Conservation (phyloP, 768 basidiomycete species). For the Phylloporus rhodoxanthus region DNA sequence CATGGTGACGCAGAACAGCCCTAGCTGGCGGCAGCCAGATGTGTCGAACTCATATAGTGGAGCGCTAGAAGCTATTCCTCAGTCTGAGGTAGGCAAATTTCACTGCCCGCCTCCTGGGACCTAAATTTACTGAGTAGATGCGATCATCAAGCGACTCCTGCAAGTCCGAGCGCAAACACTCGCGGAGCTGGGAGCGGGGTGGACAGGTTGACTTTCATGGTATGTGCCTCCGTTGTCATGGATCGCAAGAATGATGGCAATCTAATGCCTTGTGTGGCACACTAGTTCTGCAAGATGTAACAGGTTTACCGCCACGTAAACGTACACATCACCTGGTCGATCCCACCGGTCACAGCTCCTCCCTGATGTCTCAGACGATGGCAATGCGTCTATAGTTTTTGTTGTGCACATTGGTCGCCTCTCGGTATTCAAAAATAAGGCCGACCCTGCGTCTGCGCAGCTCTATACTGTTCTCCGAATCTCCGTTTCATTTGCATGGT, state of each 20-base stretch:
- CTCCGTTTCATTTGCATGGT: constrained; percentile 16
- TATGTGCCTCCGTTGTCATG: constrained; percentile 14
- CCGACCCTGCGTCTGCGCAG: constrained; percentile 12
- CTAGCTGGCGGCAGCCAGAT: constrained; percentile 32
- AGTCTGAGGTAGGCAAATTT: constrained; percentile 29
- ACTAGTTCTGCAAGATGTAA: constrained; percentile 41
- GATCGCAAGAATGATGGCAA: neutral
- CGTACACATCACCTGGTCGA: constrained; percentile 64
- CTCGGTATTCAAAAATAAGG: constrained; percentile 17
- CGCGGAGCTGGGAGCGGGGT: constrained; percentile 56
- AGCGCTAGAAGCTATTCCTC: constrained; percentile 27
- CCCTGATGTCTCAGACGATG: constrained; percentile 53
- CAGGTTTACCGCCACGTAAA: constrained; percentile 52
- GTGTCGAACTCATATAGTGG: constrained; percentile 28
- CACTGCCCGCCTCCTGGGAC: constrained; percentile 10
- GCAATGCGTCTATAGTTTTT: constrained; percentile 44
- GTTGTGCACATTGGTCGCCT: constrained; percentile 15
- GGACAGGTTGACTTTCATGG: constrained; percentile 31
- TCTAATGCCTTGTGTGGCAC: constrained; percentile 6
- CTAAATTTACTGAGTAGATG: constrained; percentile 32
- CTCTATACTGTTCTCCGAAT: constrained; percentile 7
- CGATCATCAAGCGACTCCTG: constrained; percentile 36
- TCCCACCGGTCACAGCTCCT: constrained; percentile 42
- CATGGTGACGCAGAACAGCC: constrained; percentile 32
- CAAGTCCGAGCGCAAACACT: constrained; percentile 50